These are phyloP conservation scores for Cladosporium sp. DNA, from an alignment of 2,329 filamentous ascomycete genomes.

Conservation along the genomic window DNA sequence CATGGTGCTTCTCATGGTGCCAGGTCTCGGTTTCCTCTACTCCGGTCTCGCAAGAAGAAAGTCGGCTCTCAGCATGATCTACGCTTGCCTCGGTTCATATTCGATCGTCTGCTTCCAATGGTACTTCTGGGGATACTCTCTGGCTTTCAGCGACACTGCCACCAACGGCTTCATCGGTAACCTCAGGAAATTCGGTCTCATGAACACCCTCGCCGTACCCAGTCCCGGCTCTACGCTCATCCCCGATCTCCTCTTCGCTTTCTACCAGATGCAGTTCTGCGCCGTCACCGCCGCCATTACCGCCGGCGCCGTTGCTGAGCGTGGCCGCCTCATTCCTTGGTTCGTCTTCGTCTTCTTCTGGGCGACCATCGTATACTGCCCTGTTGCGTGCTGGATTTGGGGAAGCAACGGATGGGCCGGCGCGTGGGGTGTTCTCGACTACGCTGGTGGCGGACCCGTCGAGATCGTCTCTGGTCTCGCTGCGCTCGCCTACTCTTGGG, in stretches of 20 bases:
- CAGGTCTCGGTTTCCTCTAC: conserved; percentile 95
- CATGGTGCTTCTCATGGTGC: conserved; percentile 96
- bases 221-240: conserved; percentile 85
- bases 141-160: conserved; percentile 79
- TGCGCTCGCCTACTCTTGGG: conserved; percentile 90
- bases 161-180: conserved; percentile 92
- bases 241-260: conserved; percentile 85
- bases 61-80: conserved; percentile 94
- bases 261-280: conserved; percentile 99
- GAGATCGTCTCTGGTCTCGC: conserved; percentile 94
- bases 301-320: conserved; percentile 87
- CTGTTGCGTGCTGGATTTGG: conserved; percentile 95
- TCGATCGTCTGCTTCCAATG: conserved; percentile 94
- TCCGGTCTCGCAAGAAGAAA: conserved; percentile 96
- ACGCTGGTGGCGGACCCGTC: conserved; percentile 93
- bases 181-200: conserved; percentile 81
- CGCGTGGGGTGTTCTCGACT: conserved; percentile 89
- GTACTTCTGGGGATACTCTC: conserved; percentile 99
- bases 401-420: conserved; percentile 90
- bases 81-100: conserved; percentile 92
- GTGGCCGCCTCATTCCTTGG: conserved; percentile 84
- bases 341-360: conserved; percentile 97
- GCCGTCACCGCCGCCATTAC: conserved; percentile 88
- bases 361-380: conserved; percentile 97
- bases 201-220: conserved; percentile 76